These are phyloP conservation scores for Penicillium sp. DNA, from an alignment of 2,329 filamentous ascomycete genomes.

Conservation along the genomic window DNA sequence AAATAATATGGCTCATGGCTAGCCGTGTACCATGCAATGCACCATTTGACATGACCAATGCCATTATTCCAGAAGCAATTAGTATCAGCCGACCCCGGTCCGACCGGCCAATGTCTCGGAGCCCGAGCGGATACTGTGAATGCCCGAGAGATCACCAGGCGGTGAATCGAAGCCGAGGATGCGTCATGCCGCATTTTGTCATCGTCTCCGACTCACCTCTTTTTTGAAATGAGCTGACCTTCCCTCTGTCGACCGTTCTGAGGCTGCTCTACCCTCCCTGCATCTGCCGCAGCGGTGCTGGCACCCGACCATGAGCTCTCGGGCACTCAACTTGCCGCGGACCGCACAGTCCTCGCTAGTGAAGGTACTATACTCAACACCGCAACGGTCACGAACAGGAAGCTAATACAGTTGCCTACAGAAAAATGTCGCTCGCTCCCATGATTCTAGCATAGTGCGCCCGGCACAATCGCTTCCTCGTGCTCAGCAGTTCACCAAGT, in stretches of 20 bases:
- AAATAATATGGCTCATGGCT: neutral
- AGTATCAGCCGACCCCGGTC: neutral
- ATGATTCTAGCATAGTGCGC: slow-evolving; percentile 11
- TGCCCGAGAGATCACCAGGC: slow-evolving; percentile 10
- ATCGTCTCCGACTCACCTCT: neutral
- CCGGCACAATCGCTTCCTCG: slow-evolving; percentile 16
- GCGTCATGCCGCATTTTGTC: slow-evolving; percentile 17
- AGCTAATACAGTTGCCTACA: slow-evolving; percentile 13
- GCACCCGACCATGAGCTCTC: slow-evolving; percentile 35
- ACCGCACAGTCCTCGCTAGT: slow-evolving; percentile 29
- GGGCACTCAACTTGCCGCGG: slow-evolving; percentile 32
- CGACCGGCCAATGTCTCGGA: neutral
- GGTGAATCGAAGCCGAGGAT: slow-evolving; percentile 20
- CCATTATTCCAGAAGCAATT: neutral
- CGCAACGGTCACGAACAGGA: neutral
- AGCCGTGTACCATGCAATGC: neutral
- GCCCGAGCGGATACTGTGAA: neutral
- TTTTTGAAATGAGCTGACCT: slow-evolving; percentile 1
- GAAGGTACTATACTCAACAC: slow-evolving; percentile 23
- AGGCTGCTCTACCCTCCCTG: neutral
- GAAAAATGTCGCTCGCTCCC: slow-evolving; percentile 22
- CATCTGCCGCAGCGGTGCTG: slow-evolving; percentile 1
- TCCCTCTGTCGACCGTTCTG: slow-evolving; percentile 16
- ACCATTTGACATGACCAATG: neutral
- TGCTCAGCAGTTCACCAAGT: slow-evolving; percentile 30